These are phyloP conservation scores for Pseudogymnoascus sp. DNA, from an alignment of 2,329 filamentous ascomycete species.

Conservation along the genomic window DNA sequence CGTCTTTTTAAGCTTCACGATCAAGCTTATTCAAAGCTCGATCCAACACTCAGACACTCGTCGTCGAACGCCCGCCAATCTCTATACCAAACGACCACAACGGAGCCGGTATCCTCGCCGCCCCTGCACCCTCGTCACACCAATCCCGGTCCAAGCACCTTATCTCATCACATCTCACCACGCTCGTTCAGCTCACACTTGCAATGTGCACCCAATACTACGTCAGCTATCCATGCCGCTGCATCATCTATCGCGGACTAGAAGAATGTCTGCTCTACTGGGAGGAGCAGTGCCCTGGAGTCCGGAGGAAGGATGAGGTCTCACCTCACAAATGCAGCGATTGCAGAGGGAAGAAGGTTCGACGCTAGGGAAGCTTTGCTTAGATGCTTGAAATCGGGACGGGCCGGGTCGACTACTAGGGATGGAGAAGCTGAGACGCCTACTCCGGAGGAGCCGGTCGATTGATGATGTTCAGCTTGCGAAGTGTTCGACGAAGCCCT, in stretches of 20 bases:
- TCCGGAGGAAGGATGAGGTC: background rate
- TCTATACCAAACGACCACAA: background rate
- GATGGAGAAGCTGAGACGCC: background rate
- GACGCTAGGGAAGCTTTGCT: background rate
- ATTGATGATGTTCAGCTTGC: background rate
- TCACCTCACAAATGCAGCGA: constrained; percentile 22
- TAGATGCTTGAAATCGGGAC: background rate
- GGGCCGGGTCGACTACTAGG: background rate
- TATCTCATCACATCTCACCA: background rate
- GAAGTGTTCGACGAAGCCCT: background rate
- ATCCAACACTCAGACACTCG: background rate
- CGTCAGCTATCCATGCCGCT: constrained; percentile 23
- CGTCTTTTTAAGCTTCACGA: background rate
- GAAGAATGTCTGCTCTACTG: constrained; percentile 9
- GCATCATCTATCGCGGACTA: background rate
- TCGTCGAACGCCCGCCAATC: background rate
- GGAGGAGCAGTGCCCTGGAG: constrained; percentile 4
- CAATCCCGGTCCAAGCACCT: background rate
- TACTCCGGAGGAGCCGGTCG: background rate
- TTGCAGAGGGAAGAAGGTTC: constrained; percentile 22
- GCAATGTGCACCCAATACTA: constrained; percentile 24
- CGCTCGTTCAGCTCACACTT: background rate
- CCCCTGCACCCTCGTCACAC: background rate
- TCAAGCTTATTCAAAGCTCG: background rate
- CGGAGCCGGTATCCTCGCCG: background rate